Conservation (phyloP, 805 yeast genomes). For the Kluyveromyces lactis region DNA sequence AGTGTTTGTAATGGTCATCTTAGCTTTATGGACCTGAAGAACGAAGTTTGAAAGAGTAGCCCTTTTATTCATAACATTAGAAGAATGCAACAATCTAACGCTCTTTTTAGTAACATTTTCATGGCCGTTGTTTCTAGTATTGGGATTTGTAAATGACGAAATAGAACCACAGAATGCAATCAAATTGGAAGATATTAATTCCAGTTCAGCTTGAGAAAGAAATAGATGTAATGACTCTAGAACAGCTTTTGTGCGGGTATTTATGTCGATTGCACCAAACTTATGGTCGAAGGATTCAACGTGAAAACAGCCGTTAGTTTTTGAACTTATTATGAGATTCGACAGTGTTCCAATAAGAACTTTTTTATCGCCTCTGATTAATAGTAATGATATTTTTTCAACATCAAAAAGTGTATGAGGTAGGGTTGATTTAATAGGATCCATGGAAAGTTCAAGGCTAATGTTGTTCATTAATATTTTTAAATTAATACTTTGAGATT, state of each 20-base stretch:
- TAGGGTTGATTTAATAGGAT: background rate
- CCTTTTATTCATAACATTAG: slow-evolving; percentile 18
- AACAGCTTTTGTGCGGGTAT: background rate
- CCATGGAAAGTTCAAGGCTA: background rate
- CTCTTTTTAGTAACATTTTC: slow-evolving; percentile 13
- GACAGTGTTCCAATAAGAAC: background rate
- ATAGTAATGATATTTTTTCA: background rate
- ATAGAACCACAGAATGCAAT: too few species aligned
- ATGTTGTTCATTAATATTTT: background rate
- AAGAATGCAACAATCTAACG: slow-evolving; percentile 22
- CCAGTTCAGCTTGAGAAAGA: slow-evolving; percentile 3
- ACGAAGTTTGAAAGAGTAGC: slow-evolving; percentile 12
- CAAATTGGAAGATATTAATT: background rate
- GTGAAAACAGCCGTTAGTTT: background rate
- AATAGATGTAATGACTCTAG: background rate
- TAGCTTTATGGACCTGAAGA: slow-evolving; percentile 10
- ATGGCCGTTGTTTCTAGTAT: background rate
- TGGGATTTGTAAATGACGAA: too few species aligned
- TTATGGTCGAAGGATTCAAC: background rate
- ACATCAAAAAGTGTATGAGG: background rate
- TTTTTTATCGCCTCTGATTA: background rate
- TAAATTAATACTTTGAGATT: background rate
- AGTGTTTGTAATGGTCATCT: slow-evolving; percentile 6
- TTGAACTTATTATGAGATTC: background rate
- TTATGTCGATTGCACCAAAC: background rate